A percentile compares a stretch with the other conserved stretches of the same genome.
Conservation (phyloP, 768 basidiomycete species). For the Serendipita sp. region DNA sequence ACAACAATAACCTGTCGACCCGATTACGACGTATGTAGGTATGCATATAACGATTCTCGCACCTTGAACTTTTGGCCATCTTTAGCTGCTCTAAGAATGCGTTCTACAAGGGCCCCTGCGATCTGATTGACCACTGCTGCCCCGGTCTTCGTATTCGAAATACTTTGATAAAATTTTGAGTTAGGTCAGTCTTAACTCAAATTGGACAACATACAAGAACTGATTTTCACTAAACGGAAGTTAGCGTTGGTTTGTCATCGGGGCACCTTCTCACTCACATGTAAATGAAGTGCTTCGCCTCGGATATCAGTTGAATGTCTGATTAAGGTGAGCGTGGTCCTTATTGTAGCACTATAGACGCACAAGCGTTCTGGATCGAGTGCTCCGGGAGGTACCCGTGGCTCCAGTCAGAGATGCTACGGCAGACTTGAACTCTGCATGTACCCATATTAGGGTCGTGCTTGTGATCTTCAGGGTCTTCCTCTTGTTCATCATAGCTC, state of each 20-base stretch:
- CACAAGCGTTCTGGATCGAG: constrained; percentile 88
- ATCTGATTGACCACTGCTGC: constrained; percentile 70
- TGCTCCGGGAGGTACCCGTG: constrained; percentile 81
- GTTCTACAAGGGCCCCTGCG: constrained; percentile 62
- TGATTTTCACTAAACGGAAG: constrained; percentile 42
- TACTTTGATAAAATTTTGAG: constrained; percentile 28
- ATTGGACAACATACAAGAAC: constrained; percentile 43
- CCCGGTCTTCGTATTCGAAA: constrained; percentile 50
- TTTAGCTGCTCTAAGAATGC: constrained; percentile 67
- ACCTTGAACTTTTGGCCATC: constrained; percentile 67
- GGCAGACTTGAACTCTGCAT: constrained; percentile 63
- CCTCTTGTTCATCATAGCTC: constrained; percentile 13
- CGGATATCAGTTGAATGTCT: constrained; percentile 68
- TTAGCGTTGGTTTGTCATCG: constrained; percentile 10
- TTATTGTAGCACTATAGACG: constrained; percentile 18
- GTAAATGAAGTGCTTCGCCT: constrained; percentile 80
- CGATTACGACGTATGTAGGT: neutral
- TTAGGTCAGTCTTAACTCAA: neutral
- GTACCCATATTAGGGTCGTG: constrained; percentile 30
- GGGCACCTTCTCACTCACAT: constrained; percentile 38
- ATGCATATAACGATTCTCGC: neutral
- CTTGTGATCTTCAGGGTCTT: constrained; percentile 24
- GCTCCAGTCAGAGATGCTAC: constrained; percentile 87
- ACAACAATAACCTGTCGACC: constrained; percentile 54
- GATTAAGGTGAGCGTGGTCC: neutral